phyloP scores from a whole-genome alignment of 106 monocot species.

The Gastrodia elata region DNA sequence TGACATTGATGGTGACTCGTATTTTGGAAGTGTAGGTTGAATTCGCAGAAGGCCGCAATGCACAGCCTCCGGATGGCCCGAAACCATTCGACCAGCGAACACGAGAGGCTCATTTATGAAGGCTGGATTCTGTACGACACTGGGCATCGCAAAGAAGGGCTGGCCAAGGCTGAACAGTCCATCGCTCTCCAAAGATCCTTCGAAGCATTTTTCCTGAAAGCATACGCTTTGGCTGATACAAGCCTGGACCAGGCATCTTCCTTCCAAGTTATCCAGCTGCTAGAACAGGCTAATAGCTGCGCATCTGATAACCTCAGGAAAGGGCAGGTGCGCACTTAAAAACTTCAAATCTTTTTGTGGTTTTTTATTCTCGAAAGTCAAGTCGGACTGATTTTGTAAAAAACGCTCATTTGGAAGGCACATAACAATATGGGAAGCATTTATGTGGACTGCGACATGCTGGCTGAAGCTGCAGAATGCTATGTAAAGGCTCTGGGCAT shows the following conservation, averaged over 20 bases:
- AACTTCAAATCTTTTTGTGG: not conserved
- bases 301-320: constrained; percentile 97
- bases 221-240: constrained; percentile 89
- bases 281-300: constrained; percentile 84
- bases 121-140: constrained; percentile 99
- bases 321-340: constrained; percentile 59
- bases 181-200: constrained; percentile 83
- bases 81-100: constrained; percentile 63
- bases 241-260: constrained; percentile 54
- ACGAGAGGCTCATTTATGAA: constrained; percentile 97
- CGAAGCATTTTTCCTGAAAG: constrained; percentile 97
- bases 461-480: constrained; percentile 79
- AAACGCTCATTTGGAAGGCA: constrained; percentile 35
- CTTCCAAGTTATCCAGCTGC: constrained; percentile 59
- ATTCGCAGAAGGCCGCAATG: constrained; percentile 98
- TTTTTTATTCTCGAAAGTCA: not conserved
- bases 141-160: constrained; percentile 86
- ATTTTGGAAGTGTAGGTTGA: constrained; percentile 45
- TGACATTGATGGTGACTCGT: not conserved
- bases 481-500: constrained; percentile 80
- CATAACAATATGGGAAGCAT: constrained; percentile 95
- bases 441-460: constrained; percentile 84
- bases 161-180: constrained; percentile 91
- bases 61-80: constrained; percentile 70
- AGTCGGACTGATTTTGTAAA: not conserved